Evolutionary conservation across 805 yeast genomes (phyloP), one percentile per base, ranked within the genome.

Genomic region (Wickerhamomyces kurtzmanii): DNA sequence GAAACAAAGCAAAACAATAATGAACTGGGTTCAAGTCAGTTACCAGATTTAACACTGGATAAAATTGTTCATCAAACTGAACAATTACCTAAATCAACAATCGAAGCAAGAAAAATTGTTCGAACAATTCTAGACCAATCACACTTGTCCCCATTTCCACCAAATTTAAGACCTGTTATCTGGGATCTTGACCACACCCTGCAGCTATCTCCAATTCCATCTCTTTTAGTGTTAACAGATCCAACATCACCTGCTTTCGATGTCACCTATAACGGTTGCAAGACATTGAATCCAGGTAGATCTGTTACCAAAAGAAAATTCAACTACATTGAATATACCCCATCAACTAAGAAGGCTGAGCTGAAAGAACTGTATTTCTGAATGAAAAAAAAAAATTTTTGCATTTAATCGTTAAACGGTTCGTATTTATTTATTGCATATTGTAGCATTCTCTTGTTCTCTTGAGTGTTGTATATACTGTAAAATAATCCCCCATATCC

Each of bases 51-150:
- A 28, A 4, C 37, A 5, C 40, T 40, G 8, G 38, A 41, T 15
- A 49, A 52, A 26, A 43, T 59, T 28, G 48, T 40, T 5, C 47
- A 49, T 21, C 42, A 42, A 21, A 31, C 47, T n/a, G 57, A 57
- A 29, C 51, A 55, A 17, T 40, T 59, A 16, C 57, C 75, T 0
- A 49, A 70, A 5, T 71, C 69, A 28, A 50, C 69, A 3, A 54
- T 57, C 23, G 81, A 77, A 47, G 71, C 85, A 0, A 63, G 84
- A 36, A 77, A 78, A 43, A 53, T 86, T 3, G 83, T 80, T 12
- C 77, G 81, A 37, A 86, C 96, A 0, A 35, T 91, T 1, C 52
- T 91, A 9, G 94, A 84, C 45, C 99, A 91, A 53, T 91, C 91
- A 1, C 80, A 74, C 45, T 50, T 91, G 25, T 80, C 91, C 18